phyloP scores from a whole-genome alignment of 371 early-diverging fungal genomes.

The Mucor racemosus region DNA sequence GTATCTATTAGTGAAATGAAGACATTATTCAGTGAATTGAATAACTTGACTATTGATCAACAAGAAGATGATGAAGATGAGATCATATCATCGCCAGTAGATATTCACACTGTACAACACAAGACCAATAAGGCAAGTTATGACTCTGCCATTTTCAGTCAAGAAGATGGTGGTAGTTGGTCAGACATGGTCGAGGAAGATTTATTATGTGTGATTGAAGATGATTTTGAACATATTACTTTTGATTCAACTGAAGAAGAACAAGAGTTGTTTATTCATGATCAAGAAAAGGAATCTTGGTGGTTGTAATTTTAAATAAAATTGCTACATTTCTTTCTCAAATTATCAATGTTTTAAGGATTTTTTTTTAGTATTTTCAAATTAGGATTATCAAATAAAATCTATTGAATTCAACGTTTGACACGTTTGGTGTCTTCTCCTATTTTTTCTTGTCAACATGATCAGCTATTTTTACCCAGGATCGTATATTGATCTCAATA shows the following conservation, averaged over 20 bases:
- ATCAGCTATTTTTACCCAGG: not conserved
- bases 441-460: not conserved
- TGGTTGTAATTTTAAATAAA: constrained; percentile 38
- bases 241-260: constrained; percentile 30
- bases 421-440: not conserved
- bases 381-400: not conserved
- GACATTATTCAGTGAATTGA: not conserved
- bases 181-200: constrained; percentile 45
- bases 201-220: not conserved
- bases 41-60: not conserved
- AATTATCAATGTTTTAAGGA: no score
- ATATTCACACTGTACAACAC: constrained; percentile 15
- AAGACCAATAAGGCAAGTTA: constrained; percentile 32
- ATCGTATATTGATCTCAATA: not conserved
- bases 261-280: constrained; percentile 45
- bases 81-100: constrained; percentile 11
- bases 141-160: constrained; percentile 48
- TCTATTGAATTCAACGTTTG: not conserved
- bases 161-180: constrained; percentile 29
- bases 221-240: not conserved
- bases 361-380: not conserved
- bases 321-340: not conserved
- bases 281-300: constrained; percentile 49
- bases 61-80: constrained; percentile 24
- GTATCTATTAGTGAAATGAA: constrained; percentile 37